Evolutionary conservation across 2,329 filamentous ascomycete genomes (phyloP).

Genomic region (Colletotrichum euphorbiae): DNA sequence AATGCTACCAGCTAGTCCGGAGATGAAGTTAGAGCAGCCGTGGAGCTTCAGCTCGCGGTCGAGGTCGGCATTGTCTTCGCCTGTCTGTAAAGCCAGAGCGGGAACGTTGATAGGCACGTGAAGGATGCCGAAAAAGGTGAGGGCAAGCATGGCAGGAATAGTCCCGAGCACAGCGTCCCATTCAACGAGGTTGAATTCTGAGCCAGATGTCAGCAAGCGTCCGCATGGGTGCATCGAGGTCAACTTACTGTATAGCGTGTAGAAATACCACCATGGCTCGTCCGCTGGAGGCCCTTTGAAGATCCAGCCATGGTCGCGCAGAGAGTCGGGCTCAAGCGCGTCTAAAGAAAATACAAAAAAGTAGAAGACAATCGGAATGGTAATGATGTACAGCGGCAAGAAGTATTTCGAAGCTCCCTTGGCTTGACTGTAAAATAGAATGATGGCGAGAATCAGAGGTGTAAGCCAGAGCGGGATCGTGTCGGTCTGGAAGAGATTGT

Average conservation of each 20-base stretch:
- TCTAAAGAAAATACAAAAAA: constrained; percentile 78
- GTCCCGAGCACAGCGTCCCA: constrained; percentile 87
- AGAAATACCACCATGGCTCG: constrained; percentile 98
- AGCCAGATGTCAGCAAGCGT: constrained; percentile 41
- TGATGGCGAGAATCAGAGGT: constrained; percentile 79
- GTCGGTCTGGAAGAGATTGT: constrained; percentile 77
- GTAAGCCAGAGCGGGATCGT: constrained; percentile 86
- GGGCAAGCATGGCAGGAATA: constrained; percentile 92
- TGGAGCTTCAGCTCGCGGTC: constrained; percentile 93
- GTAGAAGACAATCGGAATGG: constrained; percentile 82
- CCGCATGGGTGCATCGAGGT: background rate
- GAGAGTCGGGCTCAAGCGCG: constrained; percentile 71
- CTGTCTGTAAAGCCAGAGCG: constrained; percentile 87
- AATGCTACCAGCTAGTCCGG: constrained; percentile 88
- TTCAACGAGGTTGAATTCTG: constrained; percentile 83
- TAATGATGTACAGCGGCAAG: constrained; percentile 86
- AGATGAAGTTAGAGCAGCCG: constrained; percentile 91
- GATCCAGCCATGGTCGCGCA: constrained; percentile 87
- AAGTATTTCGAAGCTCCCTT: constrained; percentile 86
- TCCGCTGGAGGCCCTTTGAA: constrained; percentile 86
- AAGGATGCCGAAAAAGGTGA: constrained; percentile 97
- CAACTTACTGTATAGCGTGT: constrained; percentile 87
- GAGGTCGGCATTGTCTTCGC: constrained; percentile 91
- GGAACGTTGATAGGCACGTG: constrained; percentile 99
- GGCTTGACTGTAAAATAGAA: constrained; percentile 81